These are phyloP conservation scores for Fusarium udum DNA, from an alignment of 2,329 filamentous ascomycete species.

Conservation along the genomic window DNA sequence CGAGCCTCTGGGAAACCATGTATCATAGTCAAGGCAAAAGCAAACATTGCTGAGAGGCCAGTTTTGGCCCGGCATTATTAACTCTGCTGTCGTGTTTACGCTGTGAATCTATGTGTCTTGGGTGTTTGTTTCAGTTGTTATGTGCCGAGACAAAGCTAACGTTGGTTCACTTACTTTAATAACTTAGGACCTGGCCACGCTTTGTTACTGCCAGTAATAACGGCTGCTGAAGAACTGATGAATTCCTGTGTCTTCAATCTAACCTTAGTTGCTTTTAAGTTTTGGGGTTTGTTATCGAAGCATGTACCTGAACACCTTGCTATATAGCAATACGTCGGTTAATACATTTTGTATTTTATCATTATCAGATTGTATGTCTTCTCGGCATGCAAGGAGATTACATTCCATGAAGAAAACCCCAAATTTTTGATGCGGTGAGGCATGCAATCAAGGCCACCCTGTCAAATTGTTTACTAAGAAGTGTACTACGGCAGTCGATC, in stretches of 20 bases:
- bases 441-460: neutral
- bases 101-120: neutral
- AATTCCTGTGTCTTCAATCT: neutral
- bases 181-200: neutral
- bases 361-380: neutral
- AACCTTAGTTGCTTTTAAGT: neutral
- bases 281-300: neutral
- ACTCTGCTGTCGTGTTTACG: neutral
- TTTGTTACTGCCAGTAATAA: neutral
- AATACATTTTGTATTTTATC: neutral
- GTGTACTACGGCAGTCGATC: neutral
- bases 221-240: neutral
- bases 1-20: constrained; percentile 39
- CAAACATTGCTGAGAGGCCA: constrained; percentile 50
- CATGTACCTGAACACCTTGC: neutral
- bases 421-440: neutral
- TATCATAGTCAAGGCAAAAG: constrained; percentile 43
- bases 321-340: neutral
- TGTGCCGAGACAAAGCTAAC: constrained; percentile 1
- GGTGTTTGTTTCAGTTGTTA: neutral
- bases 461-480: neutral
- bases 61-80: constrained; percentile 51
- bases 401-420: neutral
- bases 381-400: neutral
- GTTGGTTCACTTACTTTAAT: neutral